Evolutionary conservation across 352 stramenopile genomes (phyloP).

Genomic region (Stramenopiles sp.): DNA sequence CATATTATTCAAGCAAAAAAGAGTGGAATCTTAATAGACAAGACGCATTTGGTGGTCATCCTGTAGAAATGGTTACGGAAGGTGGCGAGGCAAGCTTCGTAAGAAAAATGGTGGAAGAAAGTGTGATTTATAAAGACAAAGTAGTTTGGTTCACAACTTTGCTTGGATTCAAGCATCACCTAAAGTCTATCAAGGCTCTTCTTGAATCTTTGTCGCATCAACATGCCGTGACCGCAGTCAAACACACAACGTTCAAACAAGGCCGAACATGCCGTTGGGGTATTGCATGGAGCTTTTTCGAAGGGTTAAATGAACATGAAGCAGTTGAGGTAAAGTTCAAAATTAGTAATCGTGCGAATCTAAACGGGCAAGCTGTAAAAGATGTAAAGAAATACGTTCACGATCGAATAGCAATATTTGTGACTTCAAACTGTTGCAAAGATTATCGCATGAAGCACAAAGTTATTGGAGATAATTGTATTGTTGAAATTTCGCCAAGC

Average conservation of each 20-base stretch:
- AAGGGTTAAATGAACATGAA: too few species aligned
- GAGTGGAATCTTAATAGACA: constrained; percentile 16
- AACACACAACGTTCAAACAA: constrained; percentile 79
- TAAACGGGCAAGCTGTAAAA: too few species aligned
- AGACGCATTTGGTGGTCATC: not conserved
- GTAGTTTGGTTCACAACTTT: constrained; percentile 13
- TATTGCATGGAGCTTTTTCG: constrained; percentile 68
- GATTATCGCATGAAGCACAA: too few species aligned
- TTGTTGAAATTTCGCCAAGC: too few species aligned
- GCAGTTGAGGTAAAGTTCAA: too few species aligned
- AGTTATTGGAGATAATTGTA: too few species aligned
- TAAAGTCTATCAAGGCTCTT: constrained; percentile 42
- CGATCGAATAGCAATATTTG: too few species aligned
- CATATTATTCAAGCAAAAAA: constrained; percentile 59
- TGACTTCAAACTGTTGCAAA: too few species aligned
- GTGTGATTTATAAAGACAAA: constrained; percentile 37
- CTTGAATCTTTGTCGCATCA: constrained; percentile 58
- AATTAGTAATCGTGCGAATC: too few species aligned
- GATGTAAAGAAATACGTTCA: too few species aligned
- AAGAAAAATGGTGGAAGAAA: constrained; percentile 69
- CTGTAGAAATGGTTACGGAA: constrained; percentile 62
- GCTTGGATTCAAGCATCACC: not conserved
- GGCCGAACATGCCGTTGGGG: constrained; percentile 72
- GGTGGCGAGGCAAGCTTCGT: constrained; percentile 84
- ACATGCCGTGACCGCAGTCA: constrained; percentile 40